Conservation (phyloP, 129 eudicot species). For the Arctium minus region DNA sequence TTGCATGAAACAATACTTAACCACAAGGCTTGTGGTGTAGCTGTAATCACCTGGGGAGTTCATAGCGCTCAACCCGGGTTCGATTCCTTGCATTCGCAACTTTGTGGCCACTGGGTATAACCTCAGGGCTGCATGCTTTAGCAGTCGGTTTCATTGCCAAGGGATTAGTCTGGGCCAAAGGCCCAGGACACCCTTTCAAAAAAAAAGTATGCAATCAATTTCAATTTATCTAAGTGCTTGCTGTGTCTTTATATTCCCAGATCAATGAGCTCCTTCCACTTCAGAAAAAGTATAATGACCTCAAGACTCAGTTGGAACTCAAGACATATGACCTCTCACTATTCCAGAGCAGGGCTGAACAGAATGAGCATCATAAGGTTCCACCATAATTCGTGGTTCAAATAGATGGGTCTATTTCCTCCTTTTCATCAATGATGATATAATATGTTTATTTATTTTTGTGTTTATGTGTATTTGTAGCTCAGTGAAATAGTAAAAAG, state of each 20-base stretch:
- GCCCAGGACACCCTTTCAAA: no score
- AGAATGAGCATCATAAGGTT: constrained; percentile 98
- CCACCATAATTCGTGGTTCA: not conserved
- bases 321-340: constrained; percentile 84
- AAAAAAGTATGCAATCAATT: not conserved
- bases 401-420: not conserved
- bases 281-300: constrained; percentile 67
- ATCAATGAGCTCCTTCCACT: constrained; percentile 78
- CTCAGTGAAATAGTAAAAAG: constrained; percentile 74
- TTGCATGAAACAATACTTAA: no score
- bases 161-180: no score
- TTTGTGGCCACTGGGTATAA: no score
- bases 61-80: no score
- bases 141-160: no score
- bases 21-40: no score
- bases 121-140: no score
- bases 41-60: no score
- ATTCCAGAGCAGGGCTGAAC: constrained; percentile 75
- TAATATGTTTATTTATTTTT: not conserved
- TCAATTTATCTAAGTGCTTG: not conserved
- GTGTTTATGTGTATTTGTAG: constrained; percentile 37
- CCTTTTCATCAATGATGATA: not conserved
- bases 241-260: constrained; percentile 34
- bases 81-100: no score
- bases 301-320: constrained; percentile 74